phyloP scores from a whole-genome alignment of 2,329 filamentous ascomycete species.

The Microdochium trichocladiopsis region DNA sequence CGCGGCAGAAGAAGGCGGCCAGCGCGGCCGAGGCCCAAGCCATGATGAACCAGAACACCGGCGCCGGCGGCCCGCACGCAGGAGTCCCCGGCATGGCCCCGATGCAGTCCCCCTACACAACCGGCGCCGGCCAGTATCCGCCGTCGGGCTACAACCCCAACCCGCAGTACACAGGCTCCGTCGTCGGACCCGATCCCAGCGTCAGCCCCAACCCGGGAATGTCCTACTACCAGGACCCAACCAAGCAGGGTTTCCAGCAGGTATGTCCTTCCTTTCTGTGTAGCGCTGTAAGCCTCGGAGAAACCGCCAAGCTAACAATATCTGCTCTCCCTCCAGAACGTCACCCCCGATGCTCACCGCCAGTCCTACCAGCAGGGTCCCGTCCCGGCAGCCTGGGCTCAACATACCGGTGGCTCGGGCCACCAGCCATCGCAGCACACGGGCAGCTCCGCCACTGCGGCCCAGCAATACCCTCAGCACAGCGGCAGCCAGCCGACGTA shows the following conservation, averaged over 20 bases:
- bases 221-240: not conserved
- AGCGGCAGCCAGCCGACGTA: not conserved
- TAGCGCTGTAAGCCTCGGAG: not conserved
- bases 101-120: not conserved
- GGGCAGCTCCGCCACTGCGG: not conserved
- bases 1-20: not conserved
- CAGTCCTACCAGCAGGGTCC: not conserved
- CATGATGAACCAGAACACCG: not conserved
- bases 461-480: not conserved
- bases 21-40: not conserved
- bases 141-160: not conserved
- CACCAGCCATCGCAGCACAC: not conserved
- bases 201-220: not conserved
- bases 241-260: slow-evolving; percentile 1
- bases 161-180: not conserved
- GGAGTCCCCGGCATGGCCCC: not conserved
- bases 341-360: not conserved
- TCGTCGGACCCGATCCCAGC: not conserved
- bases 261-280: not conserved
- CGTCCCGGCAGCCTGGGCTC: not conserved
- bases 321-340: not conserved
- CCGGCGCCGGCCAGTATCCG: not conserved
- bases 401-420: not conserved
- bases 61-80: not conserved
- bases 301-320: not conserved